Percentiles rank a stretch among this genome's conserved stretches.
Conservation (phyloP, 495 filamentous ascomycete genomes). For the Thozetella sp. region DNA sequence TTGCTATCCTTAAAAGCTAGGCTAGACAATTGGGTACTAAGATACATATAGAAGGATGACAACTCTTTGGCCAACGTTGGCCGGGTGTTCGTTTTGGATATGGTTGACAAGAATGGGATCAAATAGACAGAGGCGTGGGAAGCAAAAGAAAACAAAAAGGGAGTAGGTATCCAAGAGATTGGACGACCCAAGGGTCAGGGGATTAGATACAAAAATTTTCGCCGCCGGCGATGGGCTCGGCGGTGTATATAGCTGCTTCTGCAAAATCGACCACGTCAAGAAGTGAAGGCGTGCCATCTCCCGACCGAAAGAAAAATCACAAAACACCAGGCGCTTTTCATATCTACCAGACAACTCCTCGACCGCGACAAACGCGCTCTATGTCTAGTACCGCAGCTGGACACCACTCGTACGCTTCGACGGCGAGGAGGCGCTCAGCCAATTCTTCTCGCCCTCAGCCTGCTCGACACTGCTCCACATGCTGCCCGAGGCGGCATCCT, state of each 20-base stretch:
- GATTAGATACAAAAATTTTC: neutral
- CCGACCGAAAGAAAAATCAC: too few species aligned
- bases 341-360: too few species aligned
- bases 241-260: neutral
- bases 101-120: neutral
- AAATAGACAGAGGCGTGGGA: neutral
- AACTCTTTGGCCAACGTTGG: too few species aligned
- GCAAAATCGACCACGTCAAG: neutral
- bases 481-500: neutral
- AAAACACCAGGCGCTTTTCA: too few species aligned
- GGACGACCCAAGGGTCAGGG: neutral
- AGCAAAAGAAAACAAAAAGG: neutral
- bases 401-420: neutral
- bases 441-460: slow-evolving; percentile 2
- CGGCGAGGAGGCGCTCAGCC: neutral
- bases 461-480: neutral
- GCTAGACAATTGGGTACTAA: too few species aligned
- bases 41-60: too few species aligned
- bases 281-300: neutral
- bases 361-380: neutral
- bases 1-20: too few species aligned
- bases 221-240: neutral
- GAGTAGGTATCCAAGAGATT: neutral
- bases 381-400: neutral
- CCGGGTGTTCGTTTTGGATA: neutral